These are phyloP conservation scores for Gyromitra esculenta DNA, from an alignment of 2,329 filamentous ascomycete genomes.

Conservation along the genomic window DNA sequence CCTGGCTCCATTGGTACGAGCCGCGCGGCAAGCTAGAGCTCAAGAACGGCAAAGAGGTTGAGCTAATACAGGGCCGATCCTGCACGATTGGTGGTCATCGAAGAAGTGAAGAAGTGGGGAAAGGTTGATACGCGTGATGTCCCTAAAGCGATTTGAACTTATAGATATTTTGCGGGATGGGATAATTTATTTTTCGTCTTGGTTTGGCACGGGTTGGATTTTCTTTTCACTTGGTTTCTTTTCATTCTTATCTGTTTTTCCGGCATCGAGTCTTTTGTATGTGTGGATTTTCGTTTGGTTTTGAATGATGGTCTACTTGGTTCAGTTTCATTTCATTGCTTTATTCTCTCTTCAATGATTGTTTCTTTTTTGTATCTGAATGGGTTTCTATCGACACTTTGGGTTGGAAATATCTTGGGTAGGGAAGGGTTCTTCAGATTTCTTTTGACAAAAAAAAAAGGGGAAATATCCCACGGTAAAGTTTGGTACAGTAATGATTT, in stretches of 20 bases:
- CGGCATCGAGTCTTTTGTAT: conserved; percentile 27
- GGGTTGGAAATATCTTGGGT: conserved; percentile 28
- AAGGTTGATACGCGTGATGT: conserved; percentile 24
- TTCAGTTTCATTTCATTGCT: conserved; percentile 25
- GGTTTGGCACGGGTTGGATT: conserved; percentile 11
- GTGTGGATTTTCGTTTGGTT: conserved; percentile 27
- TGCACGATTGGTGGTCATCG: conserved; percentile 1
- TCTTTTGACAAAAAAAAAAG: conserved; percentile 37
- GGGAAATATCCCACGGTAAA: conserved; percentile 24
- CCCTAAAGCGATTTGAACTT: conserved; percentile 33
- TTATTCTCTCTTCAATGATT: conserved; percentile 26
- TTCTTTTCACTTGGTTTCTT: conserved; percentile 28
- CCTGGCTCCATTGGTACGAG: conserved; percentile 84
- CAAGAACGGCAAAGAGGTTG: conserved; percentile 68
- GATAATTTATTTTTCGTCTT: conserved; percentile 44
- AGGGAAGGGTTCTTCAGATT: conserved; percentile 26
- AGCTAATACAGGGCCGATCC: conserved; percentile 22
- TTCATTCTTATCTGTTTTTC: conserved; percentile 24
- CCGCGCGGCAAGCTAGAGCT: conserved; percentile 83
- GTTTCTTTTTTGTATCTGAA: conserved; percentile 28
- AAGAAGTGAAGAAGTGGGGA: conserved; percentile 8
- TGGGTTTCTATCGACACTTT: conserved; percentile 27
- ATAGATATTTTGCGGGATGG: conserved; percentile 42
- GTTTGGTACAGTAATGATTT: conserved; percentile 45
- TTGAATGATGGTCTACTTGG: conserved; percentile 13